Conservation (phyloP, 2,329 filamentous ascomycete genomes). For the Boeremia exigua region DNA sequence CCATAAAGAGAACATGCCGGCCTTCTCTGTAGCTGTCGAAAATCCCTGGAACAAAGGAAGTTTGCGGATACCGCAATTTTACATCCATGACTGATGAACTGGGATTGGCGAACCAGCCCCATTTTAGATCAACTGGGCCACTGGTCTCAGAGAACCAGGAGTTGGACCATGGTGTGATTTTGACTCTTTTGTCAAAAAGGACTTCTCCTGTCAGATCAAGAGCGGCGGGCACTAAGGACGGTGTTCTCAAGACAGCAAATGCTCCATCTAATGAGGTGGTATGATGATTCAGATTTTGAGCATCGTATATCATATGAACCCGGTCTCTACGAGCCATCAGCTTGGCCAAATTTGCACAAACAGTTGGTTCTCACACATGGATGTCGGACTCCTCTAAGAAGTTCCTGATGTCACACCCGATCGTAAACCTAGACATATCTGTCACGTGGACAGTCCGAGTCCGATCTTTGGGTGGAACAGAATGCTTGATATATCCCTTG, state of each 20-base stretch:
- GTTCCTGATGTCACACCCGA: background rate
- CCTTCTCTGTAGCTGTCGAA: background rate
- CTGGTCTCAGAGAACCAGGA: too few relatives aligned
- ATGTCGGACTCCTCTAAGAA: background rate
- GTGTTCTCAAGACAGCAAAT: background rate
- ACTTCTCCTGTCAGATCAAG: background rate
- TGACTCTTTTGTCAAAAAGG: background rate
- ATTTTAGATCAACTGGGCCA: background rate
- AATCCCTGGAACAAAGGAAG: background rate
- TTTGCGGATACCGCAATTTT: background rate
- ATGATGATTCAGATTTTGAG: too few relatives aligned
- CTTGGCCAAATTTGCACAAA: background rate
- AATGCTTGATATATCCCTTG: background rate
- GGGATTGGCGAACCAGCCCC: background rate
- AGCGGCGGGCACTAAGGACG: background rate
- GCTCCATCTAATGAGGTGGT: too few relatives aligned
- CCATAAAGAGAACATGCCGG: background rate
- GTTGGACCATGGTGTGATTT: too few relatives aligned
- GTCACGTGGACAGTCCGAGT: background rate
- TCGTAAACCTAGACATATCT: background rate
- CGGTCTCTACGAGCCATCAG: background rate
- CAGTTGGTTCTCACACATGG: background rate
- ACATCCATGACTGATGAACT: background rate
- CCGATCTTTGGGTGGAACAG: background rate
- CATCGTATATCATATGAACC: background rate